Percentiles rank a stretch among this genome's conserved stretches.
Evolutionary conservation across 306 rosid genomes (phyloP).

Genomic region (Prunus dulcis): DNA sequence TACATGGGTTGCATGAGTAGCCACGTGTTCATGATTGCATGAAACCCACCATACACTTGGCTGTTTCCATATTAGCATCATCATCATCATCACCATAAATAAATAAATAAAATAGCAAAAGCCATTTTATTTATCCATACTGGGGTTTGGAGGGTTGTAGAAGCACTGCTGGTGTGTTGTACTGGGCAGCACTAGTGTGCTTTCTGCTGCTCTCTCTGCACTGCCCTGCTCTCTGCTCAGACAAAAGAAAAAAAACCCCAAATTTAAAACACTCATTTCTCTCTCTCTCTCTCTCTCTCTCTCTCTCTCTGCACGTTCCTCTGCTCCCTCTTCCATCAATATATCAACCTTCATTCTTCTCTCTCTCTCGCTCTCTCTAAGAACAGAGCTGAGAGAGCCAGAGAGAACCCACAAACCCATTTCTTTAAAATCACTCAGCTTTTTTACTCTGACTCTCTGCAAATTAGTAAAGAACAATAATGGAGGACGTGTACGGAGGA

Average conservation of each 20-base stretch:
- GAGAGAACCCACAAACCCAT: not conserved
- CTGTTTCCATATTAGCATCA: too few relatives aligned
- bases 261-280: not conserved
- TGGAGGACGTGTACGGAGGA: conserved; percentile 31
- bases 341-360: not conserved
- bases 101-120: too few relatives aligned
- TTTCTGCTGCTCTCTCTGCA: not conserved
- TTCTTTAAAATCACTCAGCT: not conserved
- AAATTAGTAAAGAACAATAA: not conserved
- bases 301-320: conserved; percentile 32
- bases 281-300: conserved; percentile 5
- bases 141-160: conserved; percentile 6
- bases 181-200: not conserved
- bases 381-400: conserved; percentile 3
- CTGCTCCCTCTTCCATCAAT: conserved; percentile 32
- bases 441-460: not conserved
- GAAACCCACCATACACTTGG: too few relatives aligned
- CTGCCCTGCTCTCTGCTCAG: not conserved
- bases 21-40: not conserved
- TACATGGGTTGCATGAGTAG: not conserved
- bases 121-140: not conserved
- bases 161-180: not conserved
- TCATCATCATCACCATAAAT: too few relatives aligned
- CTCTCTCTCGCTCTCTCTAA: conserved; percentile 16
- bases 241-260: not conserved